Base-by-base conservation (phyloP, 495 filamentous ascomycete species). In the Tetracladium setigerum region DNA sequence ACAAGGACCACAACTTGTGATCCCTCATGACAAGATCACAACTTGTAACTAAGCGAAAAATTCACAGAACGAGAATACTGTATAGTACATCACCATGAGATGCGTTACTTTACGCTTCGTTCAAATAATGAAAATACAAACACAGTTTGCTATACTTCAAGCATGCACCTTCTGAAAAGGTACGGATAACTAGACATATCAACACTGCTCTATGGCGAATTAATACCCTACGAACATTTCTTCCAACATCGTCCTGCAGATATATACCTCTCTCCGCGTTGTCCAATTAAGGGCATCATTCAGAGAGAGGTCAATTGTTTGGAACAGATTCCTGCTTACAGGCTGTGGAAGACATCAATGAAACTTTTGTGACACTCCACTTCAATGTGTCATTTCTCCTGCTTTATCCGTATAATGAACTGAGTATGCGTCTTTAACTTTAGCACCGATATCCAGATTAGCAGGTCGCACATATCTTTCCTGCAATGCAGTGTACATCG, bases 171-270 rank as follows among this genome's bases (percentile, higher is more conserved):
- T 34, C 32, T 34, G 32, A 34, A 34, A 39, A 9, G 37, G 37
- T 15, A 9, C 37, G 41, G 10, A 44, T 44, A 17, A 32, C 7
- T 9, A 9, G 41, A 8, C 17, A 8, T n/a, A 7, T 17, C 41
- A 8, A 44, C 30, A 44, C 41, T 44, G 41, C 41, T 44, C 12
- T 30, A 44, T 44, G 41, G 41, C 30, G 41, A 44, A 44, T 44
- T 19, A 19, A 30, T 30, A 41, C 18, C 41, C 19, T 19, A 30
- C 41, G 9, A 44, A 44, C 41, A 44, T 44, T 32, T 44, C 30
- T 30, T 19, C 41, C 41, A n/a, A 44, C 41, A 44, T 44, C 16
- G 41, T 44, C 41, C 19, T 44, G 41, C 41, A 44, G 41, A 44
- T 44, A 44, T 44, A 19, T 44, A 19, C 41, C 30, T 44, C 30